A percentile compares a stretch with the other conserved stretches of the same genome.
These are phyloP conservation scores for Scleroderma citrinum DNA, from an alignment of 768 basidiomycete genomes.

Conservation along the genomic window DNA sequence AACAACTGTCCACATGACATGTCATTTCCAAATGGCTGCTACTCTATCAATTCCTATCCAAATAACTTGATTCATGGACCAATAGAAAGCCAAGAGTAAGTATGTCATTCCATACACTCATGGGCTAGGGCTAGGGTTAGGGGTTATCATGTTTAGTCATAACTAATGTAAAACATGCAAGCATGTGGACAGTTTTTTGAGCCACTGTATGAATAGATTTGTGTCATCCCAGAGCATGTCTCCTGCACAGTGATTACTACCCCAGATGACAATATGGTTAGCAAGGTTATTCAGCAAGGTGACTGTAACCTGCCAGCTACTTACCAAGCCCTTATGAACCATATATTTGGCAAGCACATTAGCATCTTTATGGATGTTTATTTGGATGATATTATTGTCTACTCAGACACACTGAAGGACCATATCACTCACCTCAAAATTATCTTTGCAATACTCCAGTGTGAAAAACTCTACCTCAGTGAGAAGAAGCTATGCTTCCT, in stretches of 20 bases:
- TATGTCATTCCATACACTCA: too few species aligned
- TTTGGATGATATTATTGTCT: conserved; percentile 4
- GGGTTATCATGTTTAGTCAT: too few species aligned
- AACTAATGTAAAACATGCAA: too few species aligned
- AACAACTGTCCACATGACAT: too few species aligned
- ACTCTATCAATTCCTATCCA: too few species aligned
- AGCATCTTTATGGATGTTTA: conserved; percentile 3
- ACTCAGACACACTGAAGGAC: conserved; percentile 16
- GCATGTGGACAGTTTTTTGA: too few species aligned
- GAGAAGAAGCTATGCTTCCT: conserved; percentile 31
- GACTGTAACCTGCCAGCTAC: conserved; percentile 40
- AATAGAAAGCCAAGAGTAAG: too few species aligned
- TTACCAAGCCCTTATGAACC: conserved; percentile 28
- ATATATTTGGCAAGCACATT: conserved; percentile 1
- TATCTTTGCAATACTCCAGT: conserved; percentile 28
- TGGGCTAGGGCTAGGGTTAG: too few species aligned
- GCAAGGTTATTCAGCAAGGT: conserved; percentile 6
- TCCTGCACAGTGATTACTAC: conserved; percentile 31
- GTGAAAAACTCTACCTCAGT: conserved; percentile 33
- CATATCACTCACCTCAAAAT: conserved; percentile 25
- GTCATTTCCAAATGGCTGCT: too few species aligned
- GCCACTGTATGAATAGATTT: conserved; percentile 21
- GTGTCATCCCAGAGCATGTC: conserved; percentile 2
- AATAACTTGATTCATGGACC: too few species aligned
- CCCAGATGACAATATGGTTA: conserved; percentile 32